Conservation (phyloP, 371 early-diverging fungal genomes). For the Zopfochytrium polystomum region DNA sequence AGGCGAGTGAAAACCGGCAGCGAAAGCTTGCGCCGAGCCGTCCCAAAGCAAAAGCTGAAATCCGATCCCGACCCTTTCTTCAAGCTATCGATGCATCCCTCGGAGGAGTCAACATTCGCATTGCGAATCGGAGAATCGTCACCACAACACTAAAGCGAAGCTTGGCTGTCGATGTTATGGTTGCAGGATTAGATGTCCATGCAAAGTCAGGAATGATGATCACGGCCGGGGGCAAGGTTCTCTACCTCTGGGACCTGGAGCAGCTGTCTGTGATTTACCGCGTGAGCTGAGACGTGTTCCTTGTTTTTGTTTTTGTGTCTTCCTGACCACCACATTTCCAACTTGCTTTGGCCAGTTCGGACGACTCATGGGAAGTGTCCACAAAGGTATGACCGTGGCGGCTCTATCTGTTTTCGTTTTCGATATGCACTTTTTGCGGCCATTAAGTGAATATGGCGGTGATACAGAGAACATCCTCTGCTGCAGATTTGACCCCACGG, state of each 20-base stretch:
- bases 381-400: conserved; percentile 25
- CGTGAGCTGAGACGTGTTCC: conserved; percentile 17
- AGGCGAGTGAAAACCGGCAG: too few relatives aligned
- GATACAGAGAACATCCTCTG: conserved; percentile 38
- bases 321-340: conserved; percentile 1
- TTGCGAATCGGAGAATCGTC: conserved; percentile 49
- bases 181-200: conserved; percentile 44
- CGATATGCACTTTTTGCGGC: background rate
- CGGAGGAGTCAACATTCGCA: conserved; percentile 42
- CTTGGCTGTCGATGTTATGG: conserved; percentile 43
- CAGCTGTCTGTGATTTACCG: conserved; percentile 30
- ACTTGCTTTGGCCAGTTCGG: conserved; percentile 30
- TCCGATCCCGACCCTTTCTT: too few relatives aligned
- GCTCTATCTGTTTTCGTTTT: background rate
- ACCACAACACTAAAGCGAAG: conserved; percentile 40
- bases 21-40: too few relatives aligned
- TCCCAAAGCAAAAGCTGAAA: too few relatives aligned
- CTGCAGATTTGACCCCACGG: conserved; percentile 36
- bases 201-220: conserved; percentile 23
- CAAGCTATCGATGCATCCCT: conserved; percentile 47
- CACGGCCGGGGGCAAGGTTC: conserved; percentile 38
- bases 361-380: conserved; percentile 33
- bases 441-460: too few relatives aligned
- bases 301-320: background rate
- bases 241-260: conserved; percentile 42